Evolutionary conservation across 352 stramenopile species (phyloP), one percentile per base, ranked within the genome.

Genomic region (Blastocystis sp.): DNA sequence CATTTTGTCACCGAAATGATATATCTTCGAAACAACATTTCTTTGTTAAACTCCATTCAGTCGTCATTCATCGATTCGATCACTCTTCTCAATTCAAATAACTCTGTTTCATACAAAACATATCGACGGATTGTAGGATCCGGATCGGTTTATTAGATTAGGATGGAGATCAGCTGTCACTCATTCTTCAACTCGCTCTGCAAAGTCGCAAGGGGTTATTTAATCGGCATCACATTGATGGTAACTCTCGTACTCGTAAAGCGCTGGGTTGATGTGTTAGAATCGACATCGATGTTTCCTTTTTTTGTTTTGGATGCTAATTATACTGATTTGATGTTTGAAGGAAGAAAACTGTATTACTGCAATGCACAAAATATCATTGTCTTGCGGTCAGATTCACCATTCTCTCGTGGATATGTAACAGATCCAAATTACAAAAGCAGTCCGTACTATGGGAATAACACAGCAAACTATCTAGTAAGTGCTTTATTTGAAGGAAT

Each of bases 31-130:
- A 66, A 66, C 20, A 84, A 84, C 53, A 64, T 84, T 29, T 66
- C 73, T 5, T n/a, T 84, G 54, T 13, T 84, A 55, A 84, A 84
- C 43, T 64, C 73, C n/a, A 84, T 84, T 47, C 73, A 53, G 15
- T 66, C 73, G 1, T 66, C 73, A 9, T 84, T 54, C 73, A 84
- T 84, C n/a, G 73, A 84, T 20, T 84, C 73, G 29, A 45, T 84
- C 23, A 39, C 47, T 43, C 73, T 84, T 23, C 68, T 68, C 45
- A 84, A 68, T 18, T 20, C 20, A 13, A 84, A 84, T 13, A 84
- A 68, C 53, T 53, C 73, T 34, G 50, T 84, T 47, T 15, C 26
- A 13, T 84, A 84, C 56, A 68, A 84, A 45, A 5, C 23, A 39
- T 41, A 47, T 41, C 59, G 43, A 37, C 45, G 43, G 34, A 84